Percentiles rank a stretch among this genome's conserved stretches.
Conservation (phyloP, 257 asterid genomes). For the Primulina huaijiensis region DNA sequence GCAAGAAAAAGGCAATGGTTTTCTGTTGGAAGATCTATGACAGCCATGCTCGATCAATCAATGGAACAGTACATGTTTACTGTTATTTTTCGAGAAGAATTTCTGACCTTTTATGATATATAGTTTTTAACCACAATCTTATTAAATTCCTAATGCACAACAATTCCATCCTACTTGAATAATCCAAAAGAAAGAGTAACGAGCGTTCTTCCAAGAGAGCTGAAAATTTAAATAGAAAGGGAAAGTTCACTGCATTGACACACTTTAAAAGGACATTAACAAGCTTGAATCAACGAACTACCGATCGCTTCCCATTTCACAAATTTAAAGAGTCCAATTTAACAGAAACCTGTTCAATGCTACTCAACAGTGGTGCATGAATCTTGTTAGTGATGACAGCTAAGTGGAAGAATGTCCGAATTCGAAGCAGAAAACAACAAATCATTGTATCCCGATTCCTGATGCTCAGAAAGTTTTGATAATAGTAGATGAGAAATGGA, state of each 20-base stretch:
- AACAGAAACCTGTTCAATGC: background rate
- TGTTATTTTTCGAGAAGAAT: too few species aligned
- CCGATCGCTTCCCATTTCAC: background rate
- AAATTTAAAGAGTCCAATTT: background rate
- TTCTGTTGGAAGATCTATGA: too few species aligned
- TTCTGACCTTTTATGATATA: background rate
- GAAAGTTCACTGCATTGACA: constrained; percentile 1
- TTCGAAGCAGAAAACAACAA: background rate
- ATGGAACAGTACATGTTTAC: too few species aligned
- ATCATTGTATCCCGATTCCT: constrained; percentile 13
- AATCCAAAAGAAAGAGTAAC: background rate
- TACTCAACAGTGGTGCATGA: constrained; percentile 4
- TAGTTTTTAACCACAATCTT: background rate
- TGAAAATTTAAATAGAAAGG: background rate
- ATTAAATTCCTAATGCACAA: too few species aligned
- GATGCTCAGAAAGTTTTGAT: background rate
- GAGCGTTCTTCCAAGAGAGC: too few species aligned
- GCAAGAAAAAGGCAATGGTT: background rate
- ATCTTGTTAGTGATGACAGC: constrained; percentile 1
- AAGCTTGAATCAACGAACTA: too few species aligned
- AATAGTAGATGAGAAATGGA: constrained; percentile 6
- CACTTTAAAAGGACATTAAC: background rate
- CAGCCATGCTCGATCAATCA: too few species aligned
- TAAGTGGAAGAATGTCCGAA: background rate
- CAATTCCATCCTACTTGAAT: too few species aligned